Evolutionary conservation across 2,329 filamentous ascomycete species (phyloP), one percentile per base, ranked within the genome.

Genomic region (Macrophomina phaseolina): DNA sequence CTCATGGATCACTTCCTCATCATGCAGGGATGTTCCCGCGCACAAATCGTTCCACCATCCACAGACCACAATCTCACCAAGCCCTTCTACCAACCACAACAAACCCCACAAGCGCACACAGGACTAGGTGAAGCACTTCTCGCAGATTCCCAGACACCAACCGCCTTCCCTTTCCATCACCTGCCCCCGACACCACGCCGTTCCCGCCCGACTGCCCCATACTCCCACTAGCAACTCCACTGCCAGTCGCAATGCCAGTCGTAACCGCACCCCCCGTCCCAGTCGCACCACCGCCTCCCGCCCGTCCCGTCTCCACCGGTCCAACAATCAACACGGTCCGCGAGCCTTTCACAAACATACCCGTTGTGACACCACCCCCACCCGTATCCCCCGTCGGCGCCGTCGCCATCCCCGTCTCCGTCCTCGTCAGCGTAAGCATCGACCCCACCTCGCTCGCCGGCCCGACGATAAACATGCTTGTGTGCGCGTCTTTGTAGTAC

Each of bases 321-420:
- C 58, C 58, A 5, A 61, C 58, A 36, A 61, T 49, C 58, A 61
- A n/a, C 58, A 61, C 58, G 30, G 58, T 61, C 30, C 58, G 58
- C 11, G 30, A 42, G 4, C 58, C 42, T 30, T 34, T 16, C 42
- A 36, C 58, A 16, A 61, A 61, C 30, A 23, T n/a, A 11, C 51
- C 51, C 42, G 51, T 65, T 11, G 51, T 56, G 4, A 48, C 42
- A 8, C 23, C 49, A 18, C 38, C 45, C 14, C 16, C 62, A 23
- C 49, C 11, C 23, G n/a, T 28, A 8, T 28, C 28, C n/a, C 51
- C 18, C 7, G 61, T 52, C 18, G 12, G 6, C 28, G 48, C 61
- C 32, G 18, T 5, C 16, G 46, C 46, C 9, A 34, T 7, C 3
- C 16, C n/a, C 5, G 46, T 45, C 4, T 11, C 7, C 34, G 51